A percentile compares a stretch with the other conserved stretches of the same genome.
Evolutionary conservation across 768 basidiomycete genomes (phyloP).

Genomic region (Imleria badia): DNA sequence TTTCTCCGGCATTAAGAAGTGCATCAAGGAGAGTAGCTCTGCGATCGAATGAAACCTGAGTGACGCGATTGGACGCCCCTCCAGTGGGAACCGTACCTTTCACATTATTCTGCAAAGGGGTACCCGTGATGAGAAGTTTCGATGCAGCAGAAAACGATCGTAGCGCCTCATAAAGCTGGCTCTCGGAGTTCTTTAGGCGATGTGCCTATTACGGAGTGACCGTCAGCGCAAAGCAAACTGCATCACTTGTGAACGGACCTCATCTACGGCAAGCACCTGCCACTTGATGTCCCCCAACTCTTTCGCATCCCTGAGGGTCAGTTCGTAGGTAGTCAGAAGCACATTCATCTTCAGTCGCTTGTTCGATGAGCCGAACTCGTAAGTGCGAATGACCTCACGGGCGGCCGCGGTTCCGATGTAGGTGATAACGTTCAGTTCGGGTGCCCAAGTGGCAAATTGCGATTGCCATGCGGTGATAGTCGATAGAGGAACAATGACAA

Average conservation of each 20-base stretch:
- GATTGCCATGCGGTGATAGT: conserved; percentile 98
- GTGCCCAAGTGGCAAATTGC: conserved; percentile 93
- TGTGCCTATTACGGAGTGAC: conserved; percentile 63
- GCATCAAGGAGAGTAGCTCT: conserved; percentile 97
- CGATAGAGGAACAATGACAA: conserved; percentile 96
- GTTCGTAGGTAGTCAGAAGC: conserved; percentile 93
- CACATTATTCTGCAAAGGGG: conserved; percentile 98
- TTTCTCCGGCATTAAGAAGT: conserved; percentile 98
- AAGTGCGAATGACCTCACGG: conserved; percentile 87
- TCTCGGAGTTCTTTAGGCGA: conserved; percentile 96
- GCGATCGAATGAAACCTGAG: conserved; percentile 11
- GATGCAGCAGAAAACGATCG: conserved; percentile 85
- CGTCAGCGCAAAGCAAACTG: conserved; percentile 12
- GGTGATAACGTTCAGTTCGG: conserved; percentile 93
- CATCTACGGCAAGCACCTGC: conserved; percentile 96
- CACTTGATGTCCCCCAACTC: conserved; percentile 94
- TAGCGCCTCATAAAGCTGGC: conserved; percentile 94
- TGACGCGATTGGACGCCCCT: not conserved
- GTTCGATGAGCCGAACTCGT: conserved; percentile 86
- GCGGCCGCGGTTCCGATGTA: conserved; percentile 90
- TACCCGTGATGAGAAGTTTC: conserved; percentile 96
- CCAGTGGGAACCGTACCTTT: conserved; percentile 60
- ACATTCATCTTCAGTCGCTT: conserved; percentile 98
- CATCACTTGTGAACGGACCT: conserved; percentile 48
- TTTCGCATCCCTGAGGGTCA: conserved; percentile 85